These are phyloP conservation scores for Turnera subulata DNA, from an alignment of 345 rosid species.

Conservation along the genomic window DNA sequence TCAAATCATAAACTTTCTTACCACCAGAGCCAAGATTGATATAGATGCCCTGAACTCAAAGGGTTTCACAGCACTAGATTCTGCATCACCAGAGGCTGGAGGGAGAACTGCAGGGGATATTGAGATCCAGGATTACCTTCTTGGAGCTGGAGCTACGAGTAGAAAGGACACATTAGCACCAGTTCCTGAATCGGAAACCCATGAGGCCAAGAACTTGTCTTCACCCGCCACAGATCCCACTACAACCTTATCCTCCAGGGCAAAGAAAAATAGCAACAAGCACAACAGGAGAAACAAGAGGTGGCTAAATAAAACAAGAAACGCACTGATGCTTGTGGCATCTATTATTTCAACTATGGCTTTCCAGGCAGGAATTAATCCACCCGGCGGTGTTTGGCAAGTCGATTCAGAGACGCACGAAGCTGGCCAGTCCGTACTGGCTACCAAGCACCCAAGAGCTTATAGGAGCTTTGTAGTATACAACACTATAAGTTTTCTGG, in stretches of 20 bases:
- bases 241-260: too few species aligned
- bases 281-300: too few species aligned
- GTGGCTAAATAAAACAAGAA: too few species aligned
- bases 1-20: too few species aligned
- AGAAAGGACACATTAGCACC: background rate
- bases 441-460: background rate
- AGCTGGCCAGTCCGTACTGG: too few species aligned
- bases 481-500: slow-evolving; percentile 20
- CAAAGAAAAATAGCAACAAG: too few species aligned
- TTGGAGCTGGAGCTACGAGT: slow-evolving; percentile 7
- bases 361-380: slow-evolving; percentile 28
- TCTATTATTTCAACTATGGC: slow-evolving; percentile 8
- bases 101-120: slow-evolving; percentile 20
- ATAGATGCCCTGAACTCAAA: slow-evolving; percentile 17
- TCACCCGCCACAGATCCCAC: too few species aligned
- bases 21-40: slow-evolving; percentile 13
- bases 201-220: background rate
- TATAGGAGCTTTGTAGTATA: slow-evolving; percentile 13
- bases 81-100: slow-evolving; percentile 7
- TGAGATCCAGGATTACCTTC: slow-evolving; percentile 17
- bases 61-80: slow-evolving; percentile 23
- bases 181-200: background rate
- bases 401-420: slow-evolving; percentile 11
- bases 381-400: slow-evolving; percentile 33
- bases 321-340: too few species aligned